Conservation (phyloP, 73 alveolate genomes). For the Paramecium sexaurelia region DNA sequence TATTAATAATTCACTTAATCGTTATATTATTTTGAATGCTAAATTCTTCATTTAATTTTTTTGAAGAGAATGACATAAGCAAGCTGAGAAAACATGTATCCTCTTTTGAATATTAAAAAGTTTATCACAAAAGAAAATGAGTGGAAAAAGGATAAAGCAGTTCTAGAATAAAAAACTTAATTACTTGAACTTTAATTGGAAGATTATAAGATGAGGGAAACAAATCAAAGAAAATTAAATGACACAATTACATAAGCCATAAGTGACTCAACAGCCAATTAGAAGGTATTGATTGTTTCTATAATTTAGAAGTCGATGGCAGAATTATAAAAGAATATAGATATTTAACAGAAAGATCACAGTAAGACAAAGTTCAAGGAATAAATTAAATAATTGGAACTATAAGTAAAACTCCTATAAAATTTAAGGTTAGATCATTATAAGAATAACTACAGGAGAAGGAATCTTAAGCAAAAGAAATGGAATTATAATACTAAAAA, state of each 20-base stretch:
- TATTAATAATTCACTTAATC: conserved; percentile 2
- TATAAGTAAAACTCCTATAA: background rate
- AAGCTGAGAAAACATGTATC: conserved; percentile 3
- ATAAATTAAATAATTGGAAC: background rate
- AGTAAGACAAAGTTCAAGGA: background rate
- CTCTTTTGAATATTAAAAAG: background rate
- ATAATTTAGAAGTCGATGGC: background rate
- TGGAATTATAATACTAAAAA: conserved; percentile 6
- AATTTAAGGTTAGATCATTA: conserved; percentile 20
- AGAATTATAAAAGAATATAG: conserved; percentile 17
- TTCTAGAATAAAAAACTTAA: conserved; percentile 19
- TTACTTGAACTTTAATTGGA: conserved; percentile 31
- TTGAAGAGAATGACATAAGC: background rate
- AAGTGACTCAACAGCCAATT: background rate
- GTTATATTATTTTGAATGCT: conserved; percentile 29
- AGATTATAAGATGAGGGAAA: conserved; percentile 35
- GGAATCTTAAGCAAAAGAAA: background rate
- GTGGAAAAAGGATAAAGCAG: conserved; percentile 41
- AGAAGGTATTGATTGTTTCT: background rate
- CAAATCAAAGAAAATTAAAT: conserved; percentile 6
- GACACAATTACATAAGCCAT: conserved; percentile 22
- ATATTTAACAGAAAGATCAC: conserved; percentile 29
- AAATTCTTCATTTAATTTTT: conserved; percentile 20
- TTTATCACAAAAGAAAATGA: conserved; percentile 24
- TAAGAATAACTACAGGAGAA: conserved; percentile 9